A percentile compares a stretch with the other conserved stretches of the same genome.
Conservation (phyloP, 176 grass and related monocot species). For the Oryza coarctata region DNA sequence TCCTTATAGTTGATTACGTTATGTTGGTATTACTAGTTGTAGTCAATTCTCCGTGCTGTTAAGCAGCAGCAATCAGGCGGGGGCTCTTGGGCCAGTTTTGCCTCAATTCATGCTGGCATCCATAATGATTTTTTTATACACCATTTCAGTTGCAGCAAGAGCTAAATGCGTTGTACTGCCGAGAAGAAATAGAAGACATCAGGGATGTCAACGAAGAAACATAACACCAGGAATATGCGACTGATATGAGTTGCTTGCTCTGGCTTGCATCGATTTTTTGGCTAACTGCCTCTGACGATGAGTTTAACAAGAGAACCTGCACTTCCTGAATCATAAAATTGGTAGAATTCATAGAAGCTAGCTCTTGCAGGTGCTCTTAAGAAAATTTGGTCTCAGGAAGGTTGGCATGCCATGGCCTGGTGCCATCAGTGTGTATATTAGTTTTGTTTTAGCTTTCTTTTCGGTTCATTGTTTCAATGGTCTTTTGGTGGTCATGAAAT, state of each 20-base stretch:
- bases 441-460: slow-evolving; percentile 21
- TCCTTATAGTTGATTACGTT: background rate
- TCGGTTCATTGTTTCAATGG: slow-evolving; percentile 8
- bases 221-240: slow-evolving; percentile 39
- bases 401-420: slow-evolving; percentile 13
- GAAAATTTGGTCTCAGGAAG: slow-evolving; percentile 24
- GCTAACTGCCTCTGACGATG: background rate
- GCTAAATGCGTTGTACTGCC: slow-evolving; percentile 82
- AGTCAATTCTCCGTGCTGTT: background rate
- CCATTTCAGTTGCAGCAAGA: slow-evolving; percentile 84
- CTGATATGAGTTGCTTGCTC: slow-evolving; percentile 29
- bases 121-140: background rate
- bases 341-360: background rate
- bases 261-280: slow-evolving; percentile 14
- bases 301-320: slow-evolving; percentile 16
- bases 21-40: background rate
- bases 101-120: background rate
- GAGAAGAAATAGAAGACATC: slow-evolving; percentile 79
- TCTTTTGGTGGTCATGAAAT: slow-evolving; percentile 36
- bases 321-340: background rate
- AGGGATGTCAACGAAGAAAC: slow-evolving; percentile 63
- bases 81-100: background rate
- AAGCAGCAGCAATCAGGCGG: background rate
- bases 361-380: slow-evolving; percentile 5
- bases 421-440: slow-evolving; percentile 54